Percentiles rank a stretch among this genome's conserved stretches.
Conservation (phyloP, 1,284 basidiomycete species). For the Tylopilus sp. region DNA sequence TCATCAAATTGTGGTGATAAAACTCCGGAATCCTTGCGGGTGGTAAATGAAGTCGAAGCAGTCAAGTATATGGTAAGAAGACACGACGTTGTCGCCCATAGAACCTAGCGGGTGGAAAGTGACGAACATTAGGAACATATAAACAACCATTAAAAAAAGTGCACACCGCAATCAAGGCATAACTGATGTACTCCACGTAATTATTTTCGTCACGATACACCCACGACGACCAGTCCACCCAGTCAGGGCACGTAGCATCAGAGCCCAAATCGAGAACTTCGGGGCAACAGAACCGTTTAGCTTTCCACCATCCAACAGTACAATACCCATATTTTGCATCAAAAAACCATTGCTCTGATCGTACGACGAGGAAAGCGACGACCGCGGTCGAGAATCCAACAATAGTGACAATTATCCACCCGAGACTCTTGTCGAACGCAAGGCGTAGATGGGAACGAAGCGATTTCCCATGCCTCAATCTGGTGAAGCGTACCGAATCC, state of each 20-base stretch:
- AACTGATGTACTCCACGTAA: slow-evolving; percentile 65
- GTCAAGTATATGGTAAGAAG: slow-evolving; percentile 84
- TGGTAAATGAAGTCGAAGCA: slow-evolving; percentile 81
- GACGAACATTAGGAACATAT: slow-evolving; percentile 5
- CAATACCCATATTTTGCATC: slow-evolving; percentile 93
- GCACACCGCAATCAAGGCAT: slow-evolving; percentile 70
- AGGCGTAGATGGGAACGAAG: slow-evolving; percentile 68
- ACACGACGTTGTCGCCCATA: slow-evolving; percentile 67
- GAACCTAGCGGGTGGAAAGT: slow-evolving; percentile 43
- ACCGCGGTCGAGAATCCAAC: slow-evolving; percentile 81
- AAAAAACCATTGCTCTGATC: slow-evolving; percentile 88
- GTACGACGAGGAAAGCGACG: slow-evolving; percentile 83
- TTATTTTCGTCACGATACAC: slow-evolving; percentile 32
- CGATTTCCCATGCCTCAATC: slow-evolving; percentile 63
- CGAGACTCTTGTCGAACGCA: slow-evolving; percentile 74
- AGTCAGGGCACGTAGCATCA: slow-evolving; percentile 55
- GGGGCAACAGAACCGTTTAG: slow-evolving; percentile 80
- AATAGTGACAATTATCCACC: slow-evolving; percentile 89
- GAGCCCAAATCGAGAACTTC: slow-evolving; percentile 29
- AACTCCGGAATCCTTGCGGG: slow-evolving; percentile 80
- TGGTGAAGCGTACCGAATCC: slow-evolving; percentile 74
- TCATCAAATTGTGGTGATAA: slow-evolving; percentile 48
- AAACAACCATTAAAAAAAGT: slow-evolving; percentile 26
- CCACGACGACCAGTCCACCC: slow-evolving; percentile 67
- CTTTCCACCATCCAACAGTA: slow-evolving; percentile 60